phyloP scores from a whole-genome alignment of 306 rosid species.

The Castanopsis chinensis region DNA sequence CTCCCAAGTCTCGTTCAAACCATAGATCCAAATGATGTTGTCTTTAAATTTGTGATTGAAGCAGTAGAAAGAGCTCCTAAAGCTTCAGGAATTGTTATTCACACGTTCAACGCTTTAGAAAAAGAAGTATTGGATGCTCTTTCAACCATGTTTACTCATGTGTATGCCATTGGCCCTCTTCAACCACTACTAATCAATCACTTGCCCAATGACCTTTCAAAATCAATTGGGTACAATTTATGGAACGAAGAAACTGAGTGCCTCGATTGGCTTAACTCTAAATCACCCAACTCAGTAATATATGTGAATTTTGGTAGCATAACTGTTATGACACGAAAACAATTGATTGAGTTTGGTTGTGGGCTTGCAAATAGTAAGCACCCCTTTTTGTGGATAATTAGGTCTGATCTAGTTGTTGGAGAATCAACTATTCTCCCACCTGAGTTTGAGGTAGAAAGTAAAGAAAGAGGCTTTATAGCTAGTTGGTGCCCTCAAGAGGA shows the following conservation, averaged over 20 bases:
- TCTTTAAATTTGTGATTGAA: not conserved
- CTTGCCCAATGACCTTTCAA: not conserved
- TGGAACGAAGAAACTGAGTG: constrained; percentile 19
- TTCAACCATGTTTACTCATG: not conserved
- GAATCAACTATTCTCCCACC: not conserved
- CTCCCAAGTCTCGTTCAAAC: not conserved
- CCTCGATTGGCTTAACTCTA: constrained; percentile 8
- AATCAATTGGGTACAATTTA: not conserved
- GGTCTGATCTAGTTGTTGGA: not conserved
- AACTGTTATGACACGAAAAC: not conserved
- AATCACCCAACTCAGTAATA: constrained; percentile 3
- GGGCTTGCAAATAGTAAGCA: constrained; percentile 18
- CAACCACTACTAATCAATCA: not conserved
- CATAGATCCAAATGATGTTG: not conserved
- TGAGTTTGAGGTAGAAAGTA: not conserved
- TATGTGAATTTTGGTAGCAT: constrained; percentile 22
- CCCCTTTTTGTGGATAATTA: constrained; percentile 14
- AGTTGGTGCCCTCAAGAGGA: constrained; percentile 24
- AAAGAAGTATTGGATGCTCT: constrained; percentile 6
- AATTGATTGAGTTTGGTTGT: constrained; percentile 5
- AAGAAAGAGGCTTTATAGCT: constrained; percentile 13
- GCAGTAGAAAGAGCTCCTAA: not conserved
- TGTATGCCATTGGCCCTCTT: constrained; percentile 14
- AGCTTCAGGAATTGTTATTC: constrained; percentile 4
- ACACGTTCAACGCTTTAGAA: constrained; percentile 11